These are phyloP conservation scores for Abelmoschus esculentus DNA, from an alignment of 345 rosid genomes.

Conservation along the genomic window DNA sequence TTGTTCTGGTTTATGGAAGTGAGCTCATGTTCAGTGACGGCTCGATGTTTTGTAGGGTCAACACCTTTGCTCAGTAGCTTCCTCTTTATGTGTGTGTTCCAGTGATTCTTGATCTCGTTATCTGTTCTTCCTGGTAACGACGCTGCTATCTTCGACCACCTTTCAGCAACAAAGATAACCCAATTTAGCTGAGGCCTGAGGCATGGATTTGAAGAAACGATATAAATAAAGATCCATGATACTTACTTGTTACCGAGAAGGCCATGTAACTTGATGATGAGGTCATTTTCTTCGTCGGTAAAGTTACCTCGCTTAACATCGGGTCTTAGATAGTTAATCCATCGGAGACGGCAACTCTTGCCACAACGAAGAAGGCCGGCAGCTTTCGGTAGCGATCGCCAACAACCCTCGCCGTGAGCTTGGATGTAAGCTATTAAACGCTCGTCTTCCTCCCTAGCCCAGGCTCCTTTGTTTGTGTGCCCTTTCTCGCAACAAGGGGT, in stretches of 20 bases:
- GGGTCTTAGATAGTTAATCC: slow-evolving; percentile 70
- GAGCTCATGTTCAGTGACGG: slow-evolving; percentile 8
- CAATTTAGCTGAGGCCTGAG: background rate
- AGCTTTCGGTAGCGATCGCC: slow-evolving; percentile 78
- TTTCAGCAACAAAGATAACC: background rate
- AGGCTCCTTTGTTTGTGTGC: slow-evolving; percentile 76
- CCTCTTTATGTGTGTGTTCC: slow-evolving; percentile 52
- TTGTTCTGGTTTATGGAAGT: no score
- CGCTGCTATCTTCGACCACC: slow-evolving; percentile 53
- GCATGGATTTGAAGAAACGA: no score
- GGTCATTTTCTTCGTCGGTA: slow-evolving; percentile 66
- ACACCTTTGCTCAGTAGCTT: slow-evolving; percentile 42
- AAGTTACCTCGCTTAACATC: slow-evolving; percentile 75
- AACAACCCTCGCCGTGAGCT: slow-evolving; percentile 72
- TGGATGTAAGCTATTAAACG: slow-evolving; percentile 54
- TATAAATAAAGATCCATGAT: background rate
- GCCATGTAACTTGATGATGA: slow-evolving; percentile 64
- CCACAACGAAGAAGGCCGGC: slow-evolving; percentile 78
- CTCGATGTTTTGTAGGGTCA: slow-evolving; percentile 40
- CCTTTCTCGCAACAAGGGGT: slow-evolving; percentile 77
- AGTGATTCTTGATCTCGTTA: slow-evolving; percentile 49
- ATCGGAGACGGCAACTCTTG: slow-evolving; percentile 68
- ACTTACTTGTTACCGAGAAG: slow-evolving; percentile 70
- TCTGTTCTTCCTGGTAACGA: slow-evolving; percentile 48
- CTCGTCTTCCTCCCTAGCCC: slow-evolving; percentile 79